phyloP scores from a whole-genome alignment of 1,139 yeast species.

The Hansenula anomala region DNA sequence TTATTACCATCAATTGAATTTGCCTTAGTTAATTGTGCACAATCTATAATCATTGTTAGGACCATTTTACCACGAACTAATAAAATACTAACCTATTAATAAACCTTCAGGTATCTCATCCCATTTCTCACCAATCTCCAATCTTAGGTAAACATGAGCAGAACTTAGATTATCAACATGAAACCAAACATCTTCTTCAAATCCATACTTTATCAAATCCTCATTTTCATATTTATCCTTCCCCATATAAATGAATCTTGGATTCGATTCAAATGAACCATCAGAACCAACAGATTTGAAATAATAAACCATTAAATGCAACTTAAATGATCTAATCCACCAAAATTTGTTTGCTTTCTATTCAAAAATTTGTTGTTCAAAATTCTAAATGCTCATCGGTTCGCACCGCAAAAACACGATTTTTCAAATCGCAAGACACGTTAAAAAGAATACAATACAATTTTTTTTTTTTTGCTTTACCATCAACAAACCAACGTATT shows the following conservation, averaged over 20 bases:
- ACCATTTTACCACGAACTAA: background rate
- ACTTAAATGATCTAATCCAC: too few species aligned
- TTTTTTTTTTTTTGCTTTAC: too few species aligned
- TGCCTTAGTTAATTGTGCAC: conserved; percentile 77
- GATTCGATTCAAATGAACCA: conserved; percentile 22
- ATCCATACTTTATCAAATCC: conserved; percentile 63
- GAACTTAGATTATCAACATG: conserved; percentile 79
- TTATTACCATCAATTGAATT: conserved; percentile 80
- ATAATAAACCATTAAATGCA: conserved; percentile 62
- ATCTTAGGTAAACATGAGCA: conserved; percentile 74
- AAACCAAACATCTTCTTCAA: conserved; percentile 74
- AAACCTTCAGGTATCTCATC: conserved; percentile 49
- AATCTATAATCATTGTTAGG: conserved; percentile 30
- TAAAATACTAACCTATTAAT: conserved; percentile 22
- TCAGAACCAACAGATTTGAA: conserved; percentile 42
- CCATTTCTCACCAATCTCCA: conserved; percentile 40
- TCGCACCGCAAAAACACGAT: too few species aligned
- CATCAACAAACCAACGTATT: too few species aligned
- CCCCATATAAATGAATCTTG: conserved; percentile 58
- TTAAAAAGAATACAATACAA: too few species aligned
- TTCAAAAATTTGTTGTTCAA: too few species aligned
- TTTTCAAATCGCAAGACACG: too few species aligned
- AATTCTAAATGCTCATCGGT: too few species aligned
- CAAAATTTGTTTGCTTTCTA: too few species aligned
- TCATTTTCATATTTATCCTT: conserved; percentile 76